Percentiles rank a stretch among this genome's conserved stretches.
Conservation (phyloP, 202 grass and related monocot species). For the Panicum virgatum region DNA sequence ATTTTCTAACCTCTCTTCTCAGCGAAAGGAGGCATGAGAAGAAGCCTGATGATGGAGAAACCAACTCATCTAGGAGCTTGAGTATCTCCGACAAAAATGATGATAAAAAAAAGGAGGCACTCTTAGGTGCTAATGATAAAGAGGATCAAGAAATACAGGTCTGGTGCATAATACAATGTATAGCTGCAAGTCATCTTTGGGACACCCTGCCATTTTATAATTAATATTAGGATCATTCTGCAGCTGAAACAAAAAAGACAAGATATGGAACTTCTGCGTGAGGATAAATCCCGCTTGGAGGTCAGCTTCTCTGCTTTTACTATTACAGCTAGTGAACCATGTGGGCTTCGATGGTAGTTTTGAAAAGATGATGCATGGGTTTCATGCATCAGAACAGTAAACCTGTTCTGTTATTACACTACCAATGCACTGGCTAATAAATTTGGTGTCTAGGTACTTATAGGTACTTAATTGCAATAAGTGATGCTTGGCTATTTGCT, state of each 20-base stretch:
- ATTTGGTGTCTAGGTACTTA: too few species aligned
- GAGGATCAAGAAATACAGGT: conserved; percentile 66
- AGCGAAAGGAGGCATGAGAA: conserved; percentile 73
- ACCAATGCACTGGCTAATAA: neutral
- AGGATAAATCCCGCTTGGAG: conserved; percentile 72
- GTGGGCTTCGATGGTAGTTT: neutral
- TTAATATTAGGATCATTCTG: conserved; percentile 37
- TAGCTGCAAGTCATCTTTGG: neutral
- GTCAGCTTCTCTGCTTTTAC: conserved; percentile 42
- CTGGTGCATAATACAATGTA: conserved; percentile 10
- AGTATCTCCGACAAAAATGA: conserved; percentile 54
- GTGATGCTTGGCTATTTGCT: neutral
- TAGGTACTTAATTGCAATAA: neutral
- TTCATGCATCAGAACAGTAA: neutral
- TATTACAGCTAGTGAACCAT: neutral
- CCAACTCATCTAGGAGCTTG: conserved; percentile 64
- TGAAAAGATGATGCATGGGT: neutral
- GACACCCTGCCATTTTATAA: conserved; percentile 1
- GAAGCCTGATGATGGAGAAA: conserved; percentile 67
- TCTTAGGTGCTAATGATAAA: conserved; percentile 64
- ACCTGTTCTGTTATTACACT: neutral
- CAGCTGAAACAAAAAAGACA: conserved; percentile 70
- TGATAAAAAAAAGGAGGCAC: conserved; percentile 55
- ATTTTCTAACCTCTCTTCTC: conserved; percentile 17
- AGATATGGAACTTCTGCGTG: conserved; percentile 63